Evolutionary conservation across 1,284 basidiomycete species (phyloP).

Genomic region (Heterobasidion occidentale): DNA sequence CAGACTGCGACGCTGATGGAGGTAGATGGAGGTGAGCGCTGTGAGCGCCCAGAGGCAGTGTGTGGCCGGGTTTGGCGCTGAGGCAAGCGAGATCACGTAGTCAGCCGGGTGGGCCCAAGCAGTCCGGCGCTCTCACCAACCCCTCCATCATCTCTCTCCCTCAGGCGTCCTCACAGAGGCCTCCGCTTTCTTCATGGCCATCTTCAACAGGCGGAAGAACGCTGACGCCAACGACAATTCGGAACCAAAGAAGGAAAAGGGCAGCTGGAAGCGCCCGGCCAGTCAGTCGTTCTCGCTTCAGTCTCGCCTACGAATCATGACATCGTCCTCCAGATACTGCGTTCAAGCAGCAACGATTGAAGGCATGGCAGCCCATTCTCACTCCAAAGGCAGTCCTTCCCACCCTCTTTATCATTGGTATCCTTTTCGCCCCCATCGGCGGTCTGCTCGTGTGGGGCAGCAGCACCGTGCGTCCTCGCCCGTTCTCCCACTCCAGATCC

Average conservation of each 20-base stretch:
- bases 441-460: conserved; percentile 90
- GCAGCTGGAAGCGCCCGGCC: conserved; percentile 80
- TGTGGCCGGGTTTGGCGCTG: neutral
- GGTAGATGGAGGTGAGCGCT: too few species aligned
- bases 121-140: neutral
- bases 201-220: conserved; percentile 29
- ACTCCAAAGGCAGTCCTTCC: conserved; percentile 97
- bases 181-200: conserved; percentile 22
- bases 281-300: conserved; percentile 45
- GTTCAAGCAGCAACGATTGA: conserved; percentile 98
- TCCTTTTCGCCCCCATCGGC: conserved; percentile 95
- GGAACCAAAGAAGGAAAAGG: conserved; percentile 71
- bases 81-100: neutral
- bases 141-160: conserved; percentile 1
- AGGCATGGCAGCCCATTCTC: conserved; percentile 99
- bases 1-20: too few species aligned
- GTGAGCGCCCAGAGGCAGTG: neutral
- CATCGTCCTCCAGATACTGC: conserved; percentile 67
- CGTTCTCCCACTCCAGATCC: neutral
- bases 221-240: conserved; percentile 15
- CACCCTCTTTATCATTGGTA: conserved; percentile 89
- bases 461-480: conserved; percentile 40
- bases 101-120: neutral
- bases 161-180: conserved; percentile 9
- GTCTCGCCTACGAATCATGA: conserved; percentile 4